phyloP scores from a whole-genome alignment of 1,284 basidiomycete genomes.

The Anthracocystis setariae region DNA sequence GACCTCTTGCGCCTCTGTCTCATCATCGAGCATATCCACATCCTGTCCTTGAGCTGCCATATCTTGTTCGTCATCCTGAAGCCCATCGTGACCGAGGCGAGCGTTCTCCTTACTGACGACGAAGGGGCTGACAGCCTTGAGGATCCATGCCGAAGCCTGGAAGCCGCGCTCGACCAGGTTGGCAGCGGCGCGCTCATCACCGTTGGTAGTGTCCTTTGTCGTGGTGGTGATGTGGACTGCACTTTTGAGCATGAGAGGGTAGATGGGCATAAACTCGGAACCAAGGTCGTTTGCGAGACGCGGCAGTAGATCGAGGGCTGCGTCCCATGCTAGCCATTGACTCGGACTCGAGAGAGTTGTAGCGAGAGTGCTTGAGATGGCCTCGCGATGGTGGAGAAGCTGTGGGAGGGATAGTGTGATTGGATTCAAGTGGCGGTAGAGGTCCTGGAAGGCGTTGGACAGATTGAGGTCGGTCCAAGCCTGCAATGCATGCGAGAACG shows the following conservation, averaged over 20 bases:
- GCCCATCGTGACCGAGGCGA: conserved; percentile 4
- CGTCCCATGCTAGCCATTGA: conserved; percentile 62
- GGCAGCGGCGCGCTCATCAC: conserved; percentile 62
- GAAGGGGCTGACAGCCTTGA: conserved; percentile 58
- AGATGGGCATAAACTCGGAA: conserved; percentile 64
- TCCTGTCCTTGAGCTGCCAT: conserved; percentile 2
- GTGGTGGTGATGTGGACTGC: conserved; percentile 58
- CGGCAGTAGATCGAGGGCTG: conserved; percentile 63
- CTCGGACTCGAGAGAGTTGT: conserved; percentile 19
- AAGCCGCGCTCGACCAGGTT: conserved; percentile 64
- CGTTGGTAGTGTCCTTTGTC: conserved; percentile 55
- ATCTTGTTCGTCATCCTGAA: conserved; percentile 4
- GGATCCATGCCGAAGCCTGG: conserved; percentile 60
- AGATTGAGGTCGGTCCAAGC: conserved; percentile 66
- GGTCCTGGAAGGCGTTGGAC: conserved; percentile 58
- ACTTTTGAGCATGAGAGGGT: conserved; percentile 52
- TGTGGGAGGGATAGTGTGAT: conserved; percentile 59
- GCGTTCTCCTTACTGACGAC: conserved; percentile 46
- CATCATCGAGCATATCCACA: conserved; percentile 18
- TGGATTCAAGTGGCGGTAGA: conserved; percentile 45
- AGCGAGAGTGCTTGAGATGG: conserved; percentile 43
- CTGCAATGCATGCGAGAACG: conserved; percentile 55
- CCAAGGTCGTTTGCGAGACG: conserved; percentile 64
- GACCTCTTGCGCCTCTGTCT: conserved; percentile 38
- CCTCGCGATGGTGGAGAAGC: conserved; percentile 61